A percentile compares a stretch with the other conserved stretches of the same genome.
These are phyloP conservation scores for Moniliophthora roreri DNA, from an alignment of 1,284 basidiomycete species.

Conservation along the genomic window DNA sequence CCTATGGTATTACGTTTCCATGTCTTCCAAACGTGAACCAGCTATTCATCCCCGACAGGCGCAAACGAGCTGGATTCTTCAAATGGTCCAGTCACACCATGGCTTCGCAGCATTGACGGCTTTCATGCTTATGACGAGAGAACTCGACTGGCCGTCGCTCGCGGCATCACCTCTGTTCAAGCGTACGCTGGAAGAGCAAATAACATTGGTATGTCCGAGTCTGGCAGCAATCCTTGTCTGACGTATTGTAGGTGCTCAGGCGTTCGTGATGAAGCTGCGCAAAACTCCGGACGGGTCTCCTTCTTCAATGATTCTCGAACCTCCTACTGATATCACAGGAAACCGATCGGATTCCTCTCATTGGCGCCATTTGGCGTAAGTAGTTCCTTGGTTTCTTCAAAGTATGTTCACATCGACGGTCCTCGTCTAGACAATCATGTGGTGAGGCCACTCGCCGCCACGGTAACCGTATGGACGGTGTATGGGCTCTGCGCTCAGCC, in stretches of 20 bases:
- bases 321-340: constrained; percentile 45
- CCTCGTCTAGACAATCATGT: constrained; percentile 53
- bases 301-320: constrained; percentile 65
- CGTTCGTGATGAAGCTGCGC: constrained; percentile 68
- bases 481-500: constrained; percentile 61
- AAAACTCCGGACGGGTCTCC: constrained; percentile 55
- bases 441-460: constrained; percentile 48
- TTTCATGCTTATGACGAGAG: constrained; percentile 53
- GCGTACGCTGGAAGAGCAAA: constrained; percentile 53
- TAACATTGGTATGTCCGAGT: constrained; percentile 49
- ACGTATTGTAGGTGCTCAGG: constrained; percentile 55
- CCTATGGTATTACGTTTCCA: constrained; percentile 37
- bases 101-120: constrained; percentile 49
- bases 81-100: constrained; percentile 60
- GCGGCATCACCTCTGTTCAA: constrained; percentile 53
- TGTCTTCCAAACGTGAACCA: constrained; percentile 6
- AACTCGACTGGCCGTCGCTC: constrained; percentile 48
- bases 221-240: not conserved
- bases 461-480: constrained; percentile 59
- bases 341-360: constrained; percentile 32
- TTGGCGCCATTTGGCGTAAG: constrained; percentile 67
- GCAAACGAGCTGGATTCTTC: constrained; percentile 53
- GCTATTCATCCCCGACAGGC: constrained; percentile 28
- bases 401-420: not conserved
- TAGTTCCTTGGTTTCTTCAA: constrained; percentile 1